These are phyloP conservation scores for Gossypium anomalum DNA, from an alignment of 345 rosid species.

Conservation along the genomic window DNA sequence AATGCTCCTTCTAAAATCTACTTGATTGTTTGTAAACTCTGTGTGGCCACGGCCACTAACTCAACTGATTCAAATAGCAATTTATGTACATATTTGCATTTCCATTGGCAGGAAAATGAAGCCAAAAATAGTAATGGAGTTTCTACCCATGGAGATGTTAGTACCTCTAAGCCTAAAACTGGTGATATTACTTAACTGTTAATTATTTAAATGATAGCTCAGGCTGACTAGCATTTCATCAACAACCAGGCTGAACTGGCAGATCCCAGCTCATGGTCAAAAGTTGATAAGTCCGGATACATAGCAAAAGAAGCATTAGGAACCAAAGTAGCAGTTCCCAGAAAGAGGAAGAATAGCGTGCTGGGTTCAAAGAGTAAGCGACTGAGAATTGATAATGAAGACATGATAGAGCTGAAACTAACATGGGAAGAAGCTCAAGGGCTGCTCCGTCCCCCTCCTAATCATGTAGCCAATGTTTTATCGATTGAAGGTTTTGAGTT, in stretches of 20 bases:
- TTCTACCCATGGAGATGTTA: slow-evolving; percentile 56
- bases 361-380: slow-evolving; percentile 75
- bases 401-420: slow-evolving; percentile 64
- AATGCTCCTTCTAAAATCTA: background rate
- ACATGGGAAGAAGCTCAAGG: slow-evolving; percentile 97
- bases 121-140: slow-evolving; percentile 40
- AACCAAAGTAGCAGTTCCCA: slow-evolving; percentile 40
- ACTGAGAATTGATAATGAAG: slow-evolving; percentile 67
- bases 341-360: slow-evolving; percentile 69
- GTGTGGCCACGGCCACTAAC: background rate
- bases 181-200: slow-evolving; percentile 28
- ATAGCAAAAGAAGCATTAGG: slow-evolving; percentile 65
- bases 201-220: slow-evolving; percentile 21
- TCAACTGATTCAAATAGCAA: background rate
- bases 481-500: slow-evolving; percentile 80
- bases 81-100: slow-evolving; percentile 14
- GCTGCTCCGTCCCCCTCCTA: slow-evolving; percentile 77
- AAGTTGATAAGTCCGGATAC: slow-evolving; percentile 64
- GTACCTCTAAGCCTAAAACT: slow-evolving; percentile 30
- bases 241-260: slow-evolving; percentile 59
- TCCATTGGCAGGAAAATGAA: slow-evolving; percentile 61
- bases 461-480: slow-evolving; percentile 53
- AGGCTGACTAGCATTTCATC: slow-evolving; percentile 28
- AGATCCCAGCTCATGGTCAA: slow-evolving; percentile 60
- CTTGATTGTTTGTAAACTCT: background rate